These are phyloP conservation scores for Ceraceosorus guamensis DNA, from an alignment of 1,284 basidiomycete genomes.

Conservation along the genomic window DNA sequence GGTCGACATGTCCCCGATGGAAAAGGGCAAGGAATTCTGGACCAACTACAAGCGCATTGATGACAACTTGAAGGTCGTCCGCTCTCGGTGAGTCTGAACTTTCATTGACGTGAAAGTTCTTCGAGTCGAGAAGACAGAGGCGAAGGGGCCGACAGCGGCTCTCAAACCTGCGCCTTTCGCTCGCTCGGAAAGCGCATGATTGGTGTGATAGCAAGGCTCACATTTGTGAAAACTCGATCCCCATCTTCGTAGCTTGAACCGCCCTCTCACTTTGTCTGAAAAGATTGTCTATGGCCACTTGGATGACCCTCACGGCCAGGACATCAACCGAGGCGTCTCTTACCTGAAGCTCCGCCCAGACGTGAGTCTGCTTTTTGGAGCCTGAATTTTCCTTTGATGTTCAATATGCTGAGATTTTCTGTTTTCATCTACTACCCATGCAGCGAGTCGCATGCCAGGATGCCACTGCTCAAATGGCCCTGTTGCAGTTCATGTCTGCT, in stretches of 20 bases:
- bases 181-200: too few species aligned
- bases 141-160: neutral
- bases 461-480: conserved; percentile 99
- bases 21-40: conserved; percentile 47
- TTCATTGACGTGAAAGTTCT: neutral
- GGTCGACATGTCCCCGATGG: conserved; percentile 46
- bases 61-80: conserved; percentile 47
- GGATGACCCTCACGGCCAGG: conserved; percentile 47
- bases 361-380: conserved; percentile 15
- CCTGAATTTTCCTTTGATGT: neutral
- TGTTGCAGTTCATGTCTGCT: conserved; percentile 98
- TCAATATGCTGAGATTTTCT: neutral
- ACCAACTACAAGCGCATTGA: conserved; percentile 47
- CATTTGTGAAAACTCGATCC: conserved; percentile 1
- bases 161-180: conserved; percentile 1
- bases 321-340: conserved; percentile 43
- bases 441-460: conserved; percentile 99
- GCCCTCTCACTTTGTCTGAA: conserved; percentile 44
- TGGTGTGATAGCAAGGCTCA: too few species aligned
- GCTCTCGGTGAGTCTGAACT: conserved; percentile 27
- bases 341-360: conserved; percentile 49
- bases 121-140: neutral
- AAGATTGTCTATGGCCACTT: conserved; percentile 50
- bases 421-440: neutral
- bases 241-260: conserved; percentile 34